phyloP scores from a whole-genome alignment of 108 stramenopile genomes.

The Pseudonitzschia multistriata region DNA sequence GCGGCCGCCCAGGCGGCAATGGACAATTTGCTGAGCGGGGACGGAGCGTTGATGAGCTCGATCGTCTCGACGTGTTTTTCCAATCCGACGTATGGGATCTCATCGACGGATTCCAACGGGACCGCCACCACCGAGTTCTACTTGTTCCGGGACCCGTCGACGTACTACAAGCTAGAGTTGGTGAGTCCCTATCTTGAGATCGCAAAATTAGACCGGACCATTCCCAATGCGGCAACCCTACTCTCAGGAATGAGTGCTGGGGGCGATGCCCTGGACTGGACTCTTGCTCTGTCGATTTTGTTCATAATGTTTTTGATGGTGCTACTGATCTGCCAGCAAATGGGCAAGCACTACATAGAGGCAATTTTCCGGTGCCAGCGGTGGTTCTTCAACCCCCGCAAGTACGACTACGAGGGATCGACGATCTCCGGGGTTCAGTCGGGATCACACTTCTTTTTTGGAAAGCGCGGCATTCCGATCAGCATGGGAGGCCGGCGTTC shows the following conservation, averaged over 20 bases:
- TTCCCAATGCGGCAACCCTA: slow-evolving; percentile 26
- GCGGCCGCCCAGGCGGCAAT: slow-evolving; percentile 46
- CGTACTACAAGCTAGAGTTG: slow-evolving; percentile 69
- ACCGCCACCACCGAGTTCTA: slow-evolving; percentile 41
- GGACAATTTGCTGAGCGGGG: slow-evolving; percentile 64
- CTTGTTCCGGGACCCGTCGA: slow-evolving; percentile 69
- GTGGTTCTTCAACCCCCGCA: slow-evolving; percentile 51
- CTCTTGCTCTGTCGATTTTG: slow-evolving; percentile 39
- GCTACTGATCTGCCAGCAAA: slow-evolving; percentile 42
- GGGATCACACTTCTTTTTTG: slow-evolving; percentile 20
- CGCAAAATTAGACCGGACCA: slow-evolving; percentile 20
- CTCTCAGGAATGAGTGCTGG: slow-evolving; percentile 17
- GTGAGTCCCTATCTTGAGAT: slow-evolving; percentile 64
- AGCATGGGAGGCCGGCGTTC: slow-evolving; percentile 46
- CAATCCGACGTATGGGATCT: slow-evolving; percentile 70
- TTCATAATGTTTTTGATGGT: slow-evolving; percentile 25
- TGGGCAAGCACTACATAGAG: slow-evolving; percentile 29
- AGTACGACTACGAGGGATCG: slow-evolving; percentile 31
- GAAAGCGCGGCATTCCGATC: slow-evolving; percentile 46
- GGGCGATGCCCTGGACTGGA: slow-evolving; percentile 49
- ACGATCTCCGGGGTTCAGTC: slow-evolving; percentile 2
- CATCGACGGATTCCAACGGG: slow-evolving; percentile 31
- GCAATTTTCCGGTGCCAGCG: slow-evolving; percentile 39
- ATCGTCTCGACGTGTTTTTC: slow-evolving; percentile 59
- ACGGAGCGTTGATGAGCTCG: slow-evolving; percentile 62